Evolutionary conservation across 1,284 basidiomycete genomes (phyloP).

Genomic region (Naganishia albida): DNA sequence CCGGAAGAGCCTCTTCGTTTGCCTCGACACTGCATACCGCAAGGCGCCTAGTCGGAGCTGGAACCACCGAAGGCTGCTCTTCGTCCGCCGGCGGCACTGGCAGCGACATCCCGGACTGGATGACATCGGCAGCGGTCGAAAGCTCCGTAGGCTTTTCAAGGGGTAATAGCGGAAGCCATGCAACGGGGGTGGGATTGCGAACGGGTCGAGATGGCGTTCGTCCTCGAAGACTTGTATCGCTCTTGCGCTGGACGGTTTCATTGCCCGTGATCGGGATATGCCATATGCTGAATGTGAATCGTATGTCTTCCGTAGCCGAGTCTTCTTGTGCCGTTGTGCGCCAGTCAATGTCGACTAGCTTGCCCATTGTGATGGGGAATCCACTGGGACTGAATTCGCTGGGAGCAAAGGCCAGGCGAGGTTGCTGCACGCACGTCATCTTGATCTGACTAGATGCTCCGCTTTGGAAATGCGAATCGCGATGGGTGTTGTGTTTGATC

Average conservation of each 20-base stretch:
- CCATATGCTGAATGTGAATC: conserved; percentile 28
- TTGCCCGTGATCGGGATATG: neutral
- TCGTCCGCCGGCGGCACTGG: neutral
- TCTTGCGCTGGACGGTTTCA: neutral
- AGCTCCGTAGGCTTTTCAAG: neutral
- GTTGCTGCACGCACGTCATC: too few relatives aligned
- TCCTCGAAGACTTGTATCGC: neutral
- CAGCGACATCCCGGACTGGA: neutral
- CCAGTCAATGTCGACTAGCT: neutral
- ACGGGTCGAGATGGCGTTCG: neutral
- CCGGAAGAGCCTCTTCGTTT: neutral
- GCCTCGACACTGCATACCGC: neutral
- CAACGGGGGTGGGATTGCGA: neutral
- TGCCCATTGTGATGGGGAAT: neutral
- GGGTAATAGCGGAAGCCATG: conserved; percentile 29
- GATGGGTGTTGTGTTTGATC: too few relatives aligned
- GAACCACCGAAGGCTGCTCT: neutral
- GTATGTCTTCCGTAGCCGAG: conserved; percentile 2
- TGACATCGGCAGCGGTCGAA: neutral
- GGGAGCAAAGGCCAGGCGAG: too few relatives aligned
- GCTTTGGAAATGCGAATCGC: too few relatives aligned
- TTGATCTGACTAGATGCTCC: too few relatives aligned
- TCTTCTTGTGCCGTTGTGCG: neutral
- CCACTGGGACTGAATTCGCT: neutral
- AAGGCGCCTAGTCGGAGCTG: neutral